Percentiles rank a stretch among this genome's conserved stretches.
Evolutionary conservation across 768 basidiomycete genomes (phyloP).

Genomic region (Chalciporus piperatus): DNA sequence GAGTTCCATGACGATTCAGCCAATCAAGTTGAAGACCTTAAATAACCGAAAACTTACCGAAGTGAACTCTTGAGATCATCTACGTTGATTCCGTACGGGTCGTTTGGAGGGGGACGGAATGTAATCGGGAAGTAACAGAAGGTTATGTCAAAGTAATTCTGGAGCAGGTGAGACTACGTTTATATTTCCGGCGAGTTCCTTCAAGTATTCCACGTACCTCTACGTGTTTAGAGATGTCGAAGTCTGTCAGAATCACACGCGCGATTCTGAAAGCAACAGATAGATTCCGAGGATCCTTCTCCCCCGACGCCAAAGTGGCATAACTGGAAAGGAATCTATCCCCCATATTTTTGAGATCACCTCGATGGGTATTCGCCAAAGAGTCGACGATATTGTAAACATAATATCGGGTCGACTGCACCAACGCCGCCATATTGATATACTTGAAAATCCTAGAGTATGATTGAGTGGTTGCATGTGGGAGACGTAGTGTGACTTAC

Average conservation of each 20-base stretch:
- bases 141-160: conserved; percentile 91
- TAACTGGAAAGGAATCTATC: conserved; percentile 75
- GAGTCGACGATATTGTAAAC: conserved; percentile 82
- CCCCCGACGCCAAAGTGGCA: conserved; percentile 80
- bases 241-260: conserved; percentile 83
- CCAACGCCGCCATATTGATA: conserved; percentile 77
- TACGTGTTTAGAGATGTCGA: conserved; percentile 68
- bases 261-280: conserved; percentile 86
- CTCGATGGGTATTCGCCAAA: conserved; percentile 32
- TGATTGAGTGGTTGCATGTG: not conserved
- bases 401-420: conserved; percentile 76
- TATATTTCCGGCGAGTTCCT: not conserved
- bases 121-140: conserved; percentile 99
- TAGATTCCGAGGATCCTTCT: conserved; percentile 96
- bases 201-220: conserved; percentile 54
- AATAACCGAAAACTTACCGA: conserved; percentile 40
- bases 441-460: conserved; percentile 63
- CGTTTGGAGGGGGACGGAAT: conserved; percentile 89
- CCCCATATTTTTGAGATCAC: conserved; percentile 72
- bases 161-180: not conserved
- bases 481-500: conserved; percentile 34
- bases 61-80: conserved; percentile 79
- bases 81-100: conserved; percentile 88
- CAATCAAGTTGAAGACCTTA: not conserved
- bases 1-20: not conserved